Base-by-base conservation (phyloP, 345 rosid genomes). In the Brassica carinata region DNA sequence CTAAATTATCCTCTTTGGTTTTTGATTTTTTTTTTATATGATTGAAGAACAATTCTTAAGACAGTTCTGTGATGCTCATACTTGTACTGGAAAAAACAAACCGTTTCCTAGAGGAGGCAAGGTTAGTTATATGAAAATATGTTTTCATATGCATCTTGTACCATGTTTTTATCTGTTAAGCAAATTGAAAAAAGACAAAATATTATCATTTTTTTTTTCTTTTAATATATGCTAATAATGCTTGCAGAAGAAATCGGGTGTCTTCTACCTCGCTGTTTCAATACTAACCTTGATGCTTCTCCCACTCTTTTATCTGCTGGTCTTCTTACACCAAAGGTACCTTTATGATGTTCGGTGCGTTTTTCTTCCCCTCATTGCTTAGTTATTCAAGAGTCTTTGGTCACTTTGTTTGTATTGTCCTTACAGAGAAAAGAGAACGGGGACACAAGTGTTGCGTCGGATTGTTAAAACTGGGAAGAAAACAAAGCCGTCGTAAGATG, bases 61-160 rank as follows among this genome's bases (percentile, higher is more conserved):
- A 68, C 99, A 96, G 84, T 96, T 96, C 77, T 96, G 99, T 76
- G 97, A 96, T 86, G 93, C 97, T 75, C 94, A 89, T 83, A 87
- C 92, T 65, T 92, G 99, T 86, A 81, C 87, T 2, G 90, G 87
- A 43, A 91, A 78, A 83, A 77, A 6, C 78, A 87, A 83, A 57
- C 87, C 81, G 40, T 96, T 96, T 83, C 93, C 95, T 43, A 84
- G 75, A 88, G 99, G 97, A 81, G 87, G 97, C 83, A 91, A 85
- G 94, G 98, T 96, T 84, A 79, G 51, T 23, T 23, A 23, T 23
- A 3, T 29, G 30, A 2, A 29, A 29, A 29, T 3, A 29, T 29
- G 30, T 29, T 29, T 64, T 23, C 30, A 6, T 71, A 5, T 36
- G 9, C 36, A 29, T 77, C 68, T 3, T 67, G 17, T 59, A 27